Evolutionary conservation across 1,284 basidiomycete species (phyloP).

Genomic region (Tilletia caries): DNA sequence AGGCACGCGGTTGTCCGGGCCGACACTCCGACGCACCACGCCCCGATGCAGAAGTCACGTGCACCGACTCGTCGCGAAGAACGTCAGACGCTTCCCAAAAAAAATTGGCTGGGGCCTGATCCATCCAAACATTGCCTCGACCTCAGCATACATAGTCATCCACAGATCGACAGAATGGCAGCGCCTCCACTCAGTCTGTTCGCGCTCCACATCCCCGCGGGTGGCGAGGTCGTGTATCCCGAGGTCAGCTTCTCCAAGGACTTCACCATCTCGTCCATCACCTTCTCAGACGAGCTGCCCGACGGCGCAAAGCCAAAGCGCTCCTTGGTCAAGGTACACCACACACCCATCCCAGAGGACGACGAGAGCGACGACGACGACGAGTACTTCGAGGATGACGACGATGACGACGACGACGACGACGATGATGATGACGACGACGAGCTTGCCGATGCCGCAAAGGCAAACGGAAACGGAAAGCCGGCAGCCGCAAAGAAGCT

Average conservation of each 20-base stretch:
- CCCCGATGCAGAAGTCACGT: too few species aligned
- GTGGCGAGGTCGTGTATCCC: conserved; percentile 66
- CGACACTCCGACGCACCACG: too few species aligned
- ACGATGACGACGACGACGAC: conserved; percentile 55
- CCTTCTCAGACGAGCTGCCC: conserved; percentile 70
- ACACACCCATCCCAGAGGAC: conserved; percentile 57
- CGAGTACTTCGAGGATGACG: conserved; percentile 60
- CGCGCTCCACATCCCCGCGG: conserved; percentile 60
- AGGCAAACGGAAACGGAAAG: conserved; percentile 55
- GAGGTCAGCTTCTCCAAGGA: conserved; percentile 59
- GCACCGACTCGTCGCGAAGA: too few species aligned
- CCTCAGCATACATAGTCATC: too few species aligned
- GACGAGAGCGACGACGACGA: conserved; percentile 64
- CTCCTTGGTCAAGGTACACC: conserved; percentile 69
- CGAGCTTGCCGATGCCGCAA: conserved; percentile 55
- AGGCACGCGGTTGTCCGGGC: too few species aligned
- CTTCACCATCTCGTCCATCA: conserved; percentile 77
- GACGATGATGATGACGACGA: conserved; percentile 47
- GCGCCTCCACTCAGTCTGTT: conserved; percentile 48
- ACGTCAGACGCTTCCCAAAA: too few species aligned
- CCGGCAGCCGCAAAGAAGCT: conserved; percentile 44
- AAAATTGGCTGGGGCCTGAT: too few species aligned
- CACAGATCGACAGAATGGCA: conserved; percentile 28
- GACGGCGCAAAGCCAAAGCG: conserved; percentile 60
- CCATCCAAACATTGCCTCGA: too few species aligned